These are phyloP conservation scores for Purpureocillium takamizusanense DNA, from an alignment of 2,329 filamentous ascomycete genomes.

Conservation along the genomic window DNA sequence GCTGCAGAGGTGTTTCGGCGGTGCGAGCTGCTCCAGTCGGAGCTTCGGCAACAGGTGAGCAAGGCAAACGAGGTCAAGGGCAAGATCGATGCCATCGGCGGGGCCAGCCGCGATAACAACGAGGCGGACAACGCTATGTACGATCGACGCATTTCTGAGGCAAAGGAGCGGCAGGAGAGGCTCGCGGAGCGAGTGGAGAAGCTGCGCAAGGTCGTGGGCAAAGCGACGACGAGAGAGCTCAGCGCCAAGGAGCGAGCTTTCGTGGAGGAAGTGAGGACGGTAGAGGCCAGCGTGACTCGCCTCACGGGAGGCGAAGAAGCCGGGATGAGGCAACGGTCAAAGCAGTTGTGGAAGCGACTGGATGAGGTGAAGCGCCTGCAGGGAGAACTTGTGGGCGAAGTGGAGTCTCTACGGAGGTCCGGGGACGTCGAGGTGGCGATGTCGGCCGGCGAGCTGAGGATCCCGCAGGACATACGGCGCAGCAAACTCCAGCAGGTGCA, in stretches of 20 bases:
- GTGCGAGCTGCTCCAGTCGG: conserved; percentile 58
- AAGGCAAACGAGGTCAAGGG: conserved; percentile 57
- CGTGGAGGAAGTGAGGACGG: conserved; percentile 38
- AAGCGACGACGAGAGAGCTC: conserved; percentile 31
- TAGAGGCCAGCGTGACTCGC: conserved; percentile 42
- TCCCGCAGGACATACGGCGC: conserved; percentile 52
- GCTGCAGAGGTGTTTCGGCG: conserved; percentile 66
- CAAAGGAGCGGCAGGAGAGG: conserved; percentile 45
- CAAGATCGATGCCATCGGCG: conserved; percentile 55
- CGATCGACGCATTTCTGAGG: conserved; percentile 46
- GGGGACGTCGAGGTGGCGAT: conserved; percentile 16
- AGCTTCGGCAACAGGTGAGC: conserved; percentile 58
- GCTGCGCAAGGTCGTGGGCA: conserved; percentile 36
- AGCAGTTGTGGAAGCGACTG: conserved; percentile 47
- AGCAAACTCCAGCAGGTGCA: conserved; percentile 57
- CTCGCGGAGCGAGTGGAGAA: conserved; percentile 52
- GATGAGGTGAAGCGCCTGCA: conserved; percentile 46
- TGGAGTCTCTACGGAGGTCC: conserved; percentile 31
- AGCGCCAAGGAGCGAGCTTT: conserved; percentile 36
- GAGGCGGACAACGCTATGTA: conserved; percentile 48
- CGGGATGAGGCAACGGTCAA: conserved; percentile 28
- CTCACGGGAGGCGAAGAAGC: conserved; percentile 17
- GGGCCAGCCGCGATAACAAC: conserved; percentile 34
- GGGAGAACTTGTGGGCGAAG: conserved; percentile 43
- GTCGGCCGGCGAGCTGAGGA: conserved; percentile 33